Base-by-base conservation (phyloP, 257 asterid genomes). In the Solanum acaule region DNA sequence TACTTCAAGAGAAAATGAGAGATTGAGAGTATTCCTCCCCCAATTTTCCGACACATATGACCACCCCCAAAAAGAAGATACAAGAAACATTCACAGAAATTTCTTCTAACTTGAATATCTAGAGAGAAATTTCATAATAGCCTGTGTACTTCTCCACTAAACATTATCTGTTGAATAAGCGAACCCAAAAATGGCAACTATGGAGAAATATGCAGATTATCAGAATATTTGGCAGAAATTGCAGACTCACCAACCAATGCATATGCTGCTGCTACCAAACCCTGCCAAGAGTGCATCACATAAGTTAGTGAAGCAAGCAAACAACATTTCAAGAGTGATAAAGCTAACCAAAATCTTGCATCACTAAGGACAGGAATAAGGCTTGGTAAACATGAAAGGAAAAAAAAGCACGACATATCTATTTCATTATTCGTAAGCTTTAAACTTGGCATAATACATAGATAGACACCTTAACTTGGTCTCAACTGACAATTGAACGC, bases 211-310 rank as follows among this genome's bases (percentile, higher is more conserved):
- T 44, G 83, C 38, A 27, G 65, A 42, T 65, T 38, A 16, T 81
- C 40, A 49, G 86, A 81, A 82, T 82, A 46, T 49, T 18, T 9
- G 68, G 42, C 68, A 82, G 88, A 72, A 23, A 86, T 63, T 86
- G 88, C 59, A 67, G 25, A 73, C 88, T 86, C 84, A 86, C 85
- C 88, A 38, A 49, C 72, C 46, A 73, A 56, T 73, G 72, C 88
- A 86, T 86, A 86, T 52, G 70, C 85, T 46, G 84, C 38, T 73
- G 83, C 88, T 73, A 73, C 83, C 44, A 73, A 86, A 73, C 88
- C 88, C 88, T 86, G 84, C 73, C 68, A 46, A 22, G 61, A 86
- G 85, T 18, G 82, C 18, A 72, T 73, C 18, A 73, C 70, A 33
- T 75, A 40, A 86, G 68, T 70, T 56, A 73, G 40, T 46, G 70